These are phyloP conservation scores for Brassica hybrid DNA, from an alignment of 441 rosid genomes.

Conservation along the genomic window DNA sequence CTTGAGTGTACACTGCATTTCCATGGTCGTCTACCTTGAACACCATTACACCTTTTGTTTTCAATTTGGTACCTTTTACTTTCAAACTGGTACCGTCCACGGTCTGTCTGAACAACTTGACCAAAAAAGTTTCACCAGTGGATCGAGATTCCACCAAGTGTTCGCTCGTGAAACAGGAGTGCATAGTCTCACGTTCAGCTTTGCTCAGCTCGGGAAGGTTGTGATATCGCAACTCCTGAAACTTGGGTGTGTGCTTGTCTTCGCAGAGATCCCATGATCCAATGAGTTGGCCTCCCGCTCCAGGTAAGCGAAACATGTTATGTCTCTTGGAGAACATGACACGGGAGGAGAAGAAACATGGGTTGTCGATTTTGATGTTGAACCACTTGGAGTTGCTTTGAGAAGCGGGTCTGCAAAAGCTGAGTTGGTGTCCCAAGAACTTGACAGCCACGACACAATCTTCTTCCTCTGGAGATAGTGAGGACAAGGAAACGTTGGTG, in stretches of 20 bases:
- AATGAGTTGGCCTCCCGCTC: constrained; percentile 2
- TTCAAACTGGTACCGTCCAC: not conserved
- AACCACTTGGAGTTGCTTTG: not conserved
- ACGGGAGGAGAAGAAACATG: not conserved
- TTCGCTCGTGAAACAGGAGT: not conserved
- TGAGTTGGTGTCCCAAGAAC: not conserved
- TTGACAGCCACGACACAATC: not conserved
- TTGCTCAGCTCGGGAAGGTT: not conserved
- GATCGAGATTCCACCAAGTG: not conserved
- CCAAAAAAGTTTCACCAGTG: not conserved
- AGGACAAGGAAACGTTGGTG: not conserved
- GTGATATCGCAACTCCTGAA: not conserved
- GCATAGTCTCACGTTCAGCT: not conserved
- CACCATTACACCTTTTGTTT: not conserved
- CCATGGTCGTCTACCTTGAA: not conserved
- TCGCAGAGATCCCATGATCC: constrained; percentile 10
- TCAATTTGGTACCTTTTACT: not conserved
- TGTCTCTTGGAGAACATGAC: constrained; percentile 10
- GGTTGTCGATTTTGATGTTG: not conserved
- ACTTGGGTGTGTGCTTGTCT: not conserved
- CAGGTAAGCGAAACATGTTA: not conserved
- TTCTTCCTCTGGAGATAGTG: not conserved
- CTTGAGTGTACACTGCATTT: not conserved
- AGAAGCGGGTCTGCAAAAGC: not conserved
- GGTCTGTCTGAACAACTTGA: not conserved